A percentile compares a stretch with the other conserved stretches of the same genome.
Evolutionary conservation across 2,329 filamentous ascomycete genomes (phyloP).

Genomic region (Cladophialophora carrionii): DNA sequence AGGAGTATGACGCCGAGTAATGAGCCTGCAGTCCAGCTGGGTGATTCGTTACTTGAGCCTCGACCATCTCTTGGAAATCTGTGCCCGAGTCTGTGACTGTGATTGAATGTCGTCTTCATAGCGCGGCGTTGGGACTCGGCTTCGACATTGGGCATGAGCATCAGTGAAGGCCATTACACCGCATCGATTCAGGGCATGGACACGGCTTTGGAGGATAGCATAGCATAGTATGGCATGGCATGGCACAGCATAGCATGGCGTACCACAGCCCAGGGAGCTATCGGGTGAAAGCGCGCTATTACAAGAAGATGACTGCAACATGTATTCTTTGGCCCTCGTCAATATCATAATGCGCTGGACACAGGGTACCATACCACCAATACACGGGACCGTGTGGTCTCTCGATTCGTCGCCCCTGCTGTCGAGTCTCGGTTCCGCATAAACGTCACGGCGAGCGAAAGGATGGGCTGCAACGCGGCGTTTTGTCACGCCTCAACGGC

Average conservation of each 20-base stretch:
- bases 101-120: slow-evolving; percentile 18
- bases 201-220: slow-evolving; percentile 8
- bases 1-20: slow-evolving; percentile 42
- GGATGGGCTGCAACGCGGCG: background rate
- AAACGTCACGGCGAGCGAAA: background rate
- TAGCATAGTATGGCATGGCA: background rate
- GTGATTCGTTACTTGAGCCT: background rate
- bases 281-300: background rate
- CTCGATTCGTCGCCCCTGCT: background rate
- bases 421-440: background rate
- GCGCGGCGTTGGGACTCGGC: slow-evolving; percentile 24
- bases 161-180: background rate
- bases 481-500: background rate
- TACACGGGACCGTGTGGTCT: too few species aligned
- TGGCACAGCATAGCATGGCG: background rate
- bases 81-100: background rate
- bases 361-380: too few species aligned
- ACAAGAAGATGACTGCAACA: background rate
- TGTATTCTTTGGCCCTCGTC: background rate
- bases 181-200: slow-evolving; percentile 2
- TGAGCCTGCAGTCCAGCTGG: background rate
- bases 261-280: background rate
- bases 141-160: slow-evolving; percentile 10
- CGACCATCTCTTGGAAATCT: background rate
- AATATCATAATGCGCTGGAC: background rate